phyloP scores from a whole-genome alignment of 2,329 filamentous ascomycete species.

The Diplocarpon rosae region DNA sequence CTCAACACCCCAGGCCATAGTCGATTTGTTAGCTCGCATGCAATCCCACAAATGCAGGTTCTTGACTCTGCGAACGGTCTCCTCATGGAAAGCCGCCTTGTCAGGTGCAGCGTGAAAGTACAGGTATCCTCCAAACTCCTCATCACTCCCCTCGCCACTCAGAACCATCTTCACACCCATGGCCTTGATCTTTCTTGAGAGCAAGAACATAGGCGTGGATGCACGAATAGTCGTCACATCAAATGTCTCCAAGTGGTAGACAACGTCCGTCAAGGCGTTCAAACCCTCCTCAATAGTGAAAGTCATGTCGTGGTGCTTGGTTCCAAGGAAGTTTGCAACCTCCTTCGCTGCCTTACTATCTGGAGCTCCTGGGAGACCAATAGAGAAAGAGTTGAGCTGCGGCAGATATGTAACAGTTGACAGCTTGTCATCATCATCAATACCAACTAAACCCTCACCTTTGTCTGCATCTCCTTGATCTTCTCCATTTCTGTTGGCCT shows the following conservation, averaged over 20 bases:
- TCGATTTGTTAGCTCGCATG: conserved; percentile 97
- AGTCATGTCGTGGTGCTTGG: conserved; percentile 95
- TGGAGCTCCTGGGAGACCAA: conserved; percentile 84
- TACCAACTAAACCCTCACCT: conserved; percentile 73
- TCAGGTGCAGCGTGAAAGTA: conserved; percentile 95
- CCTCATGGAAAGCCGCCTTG: conserved; percentile 87
- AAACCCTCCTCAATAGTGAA: conserved; percentile 97
- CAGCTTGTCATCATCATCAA: conserved; percentile 84
- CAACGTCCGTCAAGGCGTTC: conserved; percentile 93
- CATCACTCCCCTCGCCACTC: conserved; percentile 90
- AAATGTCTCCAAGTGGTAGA: conserved; percentile 95
- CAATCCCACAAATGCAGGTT: conserved; percentile 96
- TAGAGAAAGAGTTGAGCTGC: conserved; percentile 97
- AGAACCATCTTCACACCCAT: conserved; percentile 99
- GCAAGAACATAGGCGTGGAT: conserved; percentile 95
- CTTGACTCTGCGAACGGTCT: conserved; percentile 89
- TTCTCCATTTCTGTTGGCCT: conserved; percentile 29
- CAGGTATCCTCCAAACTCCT: conserved; percentile 96
- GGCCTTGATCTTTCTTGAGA: conserved; percentile 97
- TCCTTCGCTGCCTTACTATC: conserved; percentile 87
- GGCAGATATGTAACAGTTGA: conserved; percentile 85
- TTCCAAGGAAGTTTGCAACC: conserved; percentile 93
- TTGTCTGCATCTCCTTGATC: conserved; percentile 39
- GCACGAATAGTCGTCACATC: conserved; percentile 98
- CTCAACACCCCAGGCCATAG: conserved; percentile 94